These are phyloP conservation scores for Paramecium sonneborni DNA, from an alignment of 73 alveolate species.

Conservation along the genomic window DNA sequence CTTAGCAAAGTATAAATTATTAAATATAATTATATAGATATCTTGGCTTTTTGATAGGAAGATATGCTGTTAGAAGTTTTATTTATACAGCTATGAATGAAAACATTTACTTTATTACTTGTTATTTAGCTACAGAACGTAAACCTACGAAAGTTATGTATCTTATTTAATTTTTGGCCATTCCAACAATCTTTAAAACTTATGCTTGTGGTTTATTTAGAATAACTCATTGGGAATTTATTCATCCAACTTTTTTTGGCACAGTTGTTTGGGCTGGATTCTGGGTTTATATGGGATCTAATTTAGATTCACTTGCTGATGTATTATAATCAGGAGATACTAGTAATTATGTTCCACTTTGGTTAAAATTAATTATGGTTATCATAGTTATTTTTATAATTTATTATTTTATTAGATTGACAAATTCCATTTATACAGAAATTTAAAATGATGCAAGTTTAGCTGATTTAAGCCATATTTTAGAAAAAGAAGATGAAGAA, in stretches of 20 bases:
- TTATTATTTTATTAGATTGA: constrained; percentile 6
- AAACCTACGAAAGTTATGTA: constrained; percentile 46
- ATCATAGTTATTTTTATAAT: not conserved
- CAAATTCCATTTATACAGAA: constrained; percentile 18
- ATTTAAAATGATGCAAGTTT: constrained; percentile 33
- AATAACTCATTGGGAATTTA: constrained; percentile 6
- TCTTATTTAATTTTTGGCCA: constrained; percentile 8
- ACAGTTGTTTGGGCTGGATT: constrained; percentile 50
- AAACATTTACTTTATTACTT: constrained; percentile 7
- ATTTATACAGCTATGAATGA: constrained; percentile 58
- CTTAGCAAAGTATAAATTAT: not conserved
- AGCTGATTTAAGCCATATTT: constrained; percentile 33
- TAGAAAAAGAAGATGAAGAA: constrained; percentile 49
- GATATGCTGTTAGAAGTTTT: constrained; percentile 1
- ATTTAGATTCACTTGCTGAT: constrained; percentile 40
- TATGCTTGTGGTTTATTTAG: constrained; percentile 57
- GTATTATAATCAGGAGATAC: constrained; percentile 41
- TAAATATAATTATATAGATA: not conserved
- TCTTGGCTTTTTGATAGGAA: constrained; percentile 22
- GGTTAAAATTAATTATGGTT: not conserved
- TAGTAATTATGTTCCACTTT: constrained; percentile 7
- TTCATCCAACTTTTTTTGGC: constrained; percentile 35
- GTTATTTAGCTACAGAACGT: constrained; percentile 47
- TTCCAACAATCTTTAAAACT: constrained; percentile 50
- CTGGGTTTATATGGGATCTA: constrained; percentile 50